Evolutionary conservation across 2,329 filamentous ascomycete genomes (phyloP).

Genomic region (Colletotrichum sp.): DNA sequence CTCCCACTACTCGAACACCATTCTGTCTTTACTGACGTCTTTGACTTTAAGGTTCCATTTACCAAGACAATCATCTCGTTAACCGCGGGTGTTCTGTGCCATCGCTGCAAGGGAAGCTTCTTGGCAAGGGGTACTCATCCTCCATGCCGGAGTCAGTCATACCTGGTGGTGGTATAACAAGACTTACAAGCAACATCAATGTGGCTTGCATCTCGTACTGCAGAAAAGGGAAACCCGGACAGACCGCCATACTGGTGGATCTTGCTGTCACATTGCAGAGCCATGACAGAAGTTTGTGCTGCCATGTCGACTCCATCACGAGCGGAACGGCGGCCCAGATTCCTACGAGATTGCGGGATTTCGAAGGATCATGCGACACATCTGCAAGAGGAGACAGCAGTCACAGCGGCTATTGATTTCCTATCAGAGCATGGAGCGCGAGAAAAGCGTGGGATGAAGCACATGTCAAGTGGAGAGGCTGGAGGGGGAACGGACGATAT

Average conservation of each 20-base stretch:
- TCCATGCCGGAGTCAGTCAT: not conserved
- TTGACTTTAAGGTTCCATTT: not conserved
- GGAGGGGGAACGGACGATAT: not conserved
- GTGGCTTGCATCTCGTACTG: not conserved
- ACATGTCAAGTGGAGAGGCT: not conserved
- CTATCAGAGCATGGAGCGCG: not conserved
- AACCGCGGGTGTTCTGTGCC: not conserved
- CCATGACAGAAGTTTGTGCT: not conserved
- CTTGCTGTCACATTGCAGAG: not conserved
- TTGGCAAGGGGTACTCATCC: not conserved
- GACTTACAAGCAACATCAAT: not conserved
- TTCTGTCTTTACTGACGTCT: not conserved
- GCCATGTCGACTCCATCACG: not conserved
- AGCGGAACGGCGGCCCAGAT: not conserved
- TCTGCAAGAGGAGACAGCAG: not conserved
- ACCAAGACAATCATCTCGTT: not conserved
- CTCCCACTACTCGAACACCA: not conserved
- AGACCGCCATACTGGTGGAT: not conserved
- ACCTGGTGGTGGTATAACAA: not conserved
- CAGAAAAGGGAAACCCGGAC: not conserved
- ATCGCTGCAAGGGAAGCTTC: not conserved
- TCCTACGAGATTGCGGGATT: not conserved
- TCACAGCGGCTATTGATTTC: constrained; percentile 22
- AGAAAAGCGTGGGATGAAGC: not conserved
- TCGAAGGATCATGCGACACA: not conserved